Evolutionary conservation across 31 red algal genomes (phyloP).

Genomic region (Asparagopsis taxiformis): DNA sequence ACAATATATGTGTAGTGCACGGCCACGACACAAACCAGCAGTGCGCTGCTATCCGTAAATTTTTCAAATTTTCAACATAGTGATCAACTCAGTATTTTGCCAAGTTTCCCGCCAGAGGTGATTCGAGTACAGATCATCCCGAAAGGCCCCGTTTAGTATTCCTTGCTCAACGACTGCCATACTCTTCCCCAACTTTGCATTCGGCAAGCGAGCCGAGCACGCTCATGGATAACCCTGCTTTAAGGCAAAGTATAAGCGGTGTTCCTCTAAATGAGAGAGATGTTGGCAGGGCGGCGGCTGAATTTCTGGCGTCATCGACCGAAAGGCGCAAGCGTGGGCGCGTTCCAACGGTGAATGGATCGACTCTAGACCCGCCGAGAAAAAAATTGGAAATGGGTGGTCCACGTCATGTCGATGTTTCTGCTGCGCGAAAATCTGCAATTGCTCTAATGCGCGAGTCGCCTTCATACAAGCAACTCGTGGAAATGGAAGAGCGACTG

Average conservation of each 20-base stretch:
- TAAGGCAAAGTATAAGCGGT: neutral
- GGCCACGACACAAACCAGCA: no score
- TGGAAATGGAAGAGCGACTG: conserved; percentile 59
- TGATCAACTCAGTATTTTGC: no score
- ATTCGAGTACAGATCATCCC: no score
- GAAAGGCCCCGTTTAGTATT: no score
- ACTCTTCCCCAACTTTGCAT: no score
- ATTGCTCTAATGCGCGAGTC: conserved; percentile 54
- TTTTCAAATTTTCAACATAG: no score
- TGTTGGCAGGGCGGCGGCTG: conserved; percentile 41
- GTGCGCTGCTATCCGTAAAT: no score
- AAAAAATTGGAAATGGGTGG: conserved; percentile 21
- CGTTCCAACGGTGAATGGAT: conserved; percentile 5
- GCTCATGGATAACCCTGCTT: neutral
- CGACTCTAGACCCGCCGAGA: conserved; percentile 17
- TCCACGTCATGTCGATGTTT: conserved; percentile 23
- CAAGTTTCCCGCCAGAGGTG: no score
- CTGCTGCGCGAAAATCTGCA: conserved; percentile 49
- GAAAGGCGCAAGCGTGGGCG: conserved; percentile 80
- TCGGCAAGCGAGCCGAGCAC: no score
- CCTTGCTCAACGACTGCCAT: no score
- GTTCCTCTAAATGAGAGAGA: conserved; percentile 21
- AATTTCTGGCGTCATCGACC: conserved; percentile 49
- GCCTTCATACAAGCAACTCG: conserved; percentile 53
- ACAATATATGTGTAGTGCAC: no score